A percentile compares a stretch with the other conserved stretches of the same genome.
These are phyloP conservation scores for Phalaenopsis equestris DNA, from an alignment of 106 monocot genomes.

Conservation along the genomic window DNA sequence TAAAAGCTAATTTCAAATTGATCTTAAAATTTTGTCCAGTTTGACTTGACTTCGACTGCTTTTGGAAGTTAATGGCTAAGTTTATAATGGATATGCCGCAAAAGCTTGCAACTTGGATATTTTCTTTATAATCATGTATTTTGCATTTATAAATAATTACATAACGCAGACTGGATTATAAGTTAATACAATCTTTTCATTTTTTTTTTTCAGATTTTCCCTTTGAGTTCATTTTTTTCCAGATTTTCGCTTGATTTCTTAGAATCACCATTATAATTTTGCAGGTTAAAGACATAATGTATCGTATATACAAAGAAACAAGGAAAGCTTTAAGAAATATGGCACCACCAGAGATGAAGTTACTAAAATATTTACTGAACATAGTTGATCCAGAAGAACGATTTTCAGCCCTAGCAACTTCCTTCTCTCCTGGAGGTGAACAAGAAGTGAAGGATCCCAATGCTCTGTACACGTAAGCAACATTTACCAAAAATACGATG, in stretches of 20 bases:
- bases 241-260: background rate
- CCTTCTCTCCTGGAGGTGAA: slow-evolving; percentile 78
- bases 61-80: too few species aligned
- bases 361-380: slow-evolving; percentile 81
- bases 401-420: slow-evolving; percentile 75
- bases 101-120: too few species aligned
- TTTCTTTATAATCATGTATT: too few species aligned
- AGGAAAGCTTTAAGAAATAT: slow-evolving; percentile 67
- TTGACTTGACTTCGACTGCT: too few species aligned
- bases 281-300: slow-evolving; percentile 95
- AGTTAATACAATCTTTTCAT: background rate
- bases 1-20: too few species aligned
- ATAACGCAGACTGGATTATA: background rate
- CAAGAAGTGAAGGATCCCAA: slow-evolving; percentile 51
- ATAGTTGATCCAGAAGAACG: slow-evolving; percentile 88
- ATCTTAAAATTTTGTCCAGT: too few species aligned
- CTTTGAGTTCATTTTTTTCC: background rate
- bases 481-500: background rate
- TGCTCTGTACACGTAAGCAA: slow-evolving; percentile 67
- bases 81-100: too few species aligned
- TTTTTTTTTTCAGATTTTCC: background rate
- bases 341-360: slow-evolving; percentile 79
- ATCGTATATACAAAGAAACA: slow-evolving; percentile 70
- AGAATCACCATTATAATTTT: slow-evolving; percentile 1
- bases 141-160: too few species aligned